Evolutionary conservation across 306 rosid genomes (phyloP).

Genomic region (Fragaria iinumae): DNA sequence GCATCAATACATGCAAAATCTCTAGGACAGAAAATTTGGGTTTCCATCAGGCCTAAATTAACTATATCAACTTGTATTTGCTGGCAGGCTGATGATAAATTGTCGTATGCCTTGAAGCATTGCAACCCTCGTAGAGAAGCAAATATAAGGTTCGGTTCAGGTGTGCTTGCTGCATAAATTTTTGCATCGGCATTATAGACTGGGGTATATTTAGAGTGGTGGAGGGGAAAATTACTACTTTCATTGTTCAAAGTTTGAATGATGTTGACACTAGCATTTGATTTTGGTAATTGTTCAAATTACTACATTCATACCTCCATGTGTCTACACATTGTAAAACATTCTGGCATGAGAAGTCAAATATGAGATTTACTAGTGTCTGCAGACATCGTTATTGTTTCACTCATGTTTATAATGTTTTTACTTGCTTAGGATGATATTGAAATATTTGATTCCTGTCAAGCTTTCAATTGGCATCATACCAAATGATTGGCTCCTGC

Average conservation of each 20-base stretch:
- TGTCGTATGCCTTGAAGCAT: constrained; percentile 83
- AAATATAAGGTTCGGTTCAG: constrained; percentile 87
- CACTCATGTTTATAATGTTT: constrained; percentile 25
- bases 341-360: not conserved
- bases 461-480: constrained; percentile 96
- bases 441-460: constrained; percentile 91
- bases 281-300: not conserved
- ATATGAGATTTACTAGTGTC: not conserved
- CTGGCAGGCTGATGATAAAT: constrained; percentile 89
- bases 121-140: constrained; percentile 79
- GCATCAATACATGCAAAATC: not conserved
- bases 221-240: not conserved
- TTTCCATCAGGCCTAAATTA: constrained; percentile 13
- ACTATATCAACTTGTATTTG: constrained; percentile 24
- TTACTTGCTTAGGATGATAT: constrained; percentile 66
- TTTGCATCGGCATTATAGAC: constrained; percentile 30
- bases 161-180: constrained; percentile 44
- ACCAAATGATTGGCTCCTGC: constrained; percentile 67
- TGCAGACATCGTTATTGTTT: not conserved
- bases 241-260: not conserved
- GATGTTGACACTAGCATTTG: not conserved
- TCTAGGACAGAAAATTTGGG: constrained; percentile 9
- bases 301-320: no score
- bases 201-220: constrained; percentile 1
- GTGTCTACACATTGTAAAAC: not conserved